Evolutionary conservation across 75 land plant species (phyloP).

Genomic region (Isoetes taiwanensis): DNA sequence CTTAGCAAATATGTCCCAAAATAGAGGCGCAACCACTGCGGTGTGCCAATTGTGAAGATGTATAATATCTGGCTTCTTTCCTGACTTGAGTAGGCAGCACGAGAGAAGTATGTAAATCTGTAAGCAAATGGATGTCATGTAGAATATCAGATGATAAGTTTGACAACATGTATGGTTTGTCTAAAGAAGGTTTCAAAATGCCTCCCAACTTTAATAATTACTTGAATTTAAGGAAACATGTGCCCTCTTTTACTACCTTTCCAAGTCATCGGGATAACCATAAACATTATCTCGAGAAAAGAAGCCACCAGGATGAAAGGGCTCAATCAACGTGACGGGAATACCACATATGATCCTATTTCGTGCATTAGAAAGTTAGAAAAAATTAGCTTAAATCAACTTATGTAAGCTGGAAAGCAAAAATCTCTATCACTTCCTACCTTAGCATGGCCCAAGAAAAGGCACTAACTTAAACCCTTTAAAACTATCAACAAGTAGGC

Average conservation of each 20-base stretch:
- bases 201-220: neutral
- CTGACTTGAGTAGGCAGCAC: conserved; percentile 46
- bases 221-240: neutral
- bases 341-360: conserved; percentile 46
- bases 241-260: conserved; percentile 33
- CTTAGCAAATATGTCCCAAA: conserved; percentile 60
- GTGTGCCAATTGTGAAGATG: conserved; percentile 76
- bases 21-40: conserved; percentile 56
- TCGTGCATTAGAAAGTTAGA: conserved; percentile 2
- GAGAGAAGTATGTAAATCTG: conserved; percentile 64
- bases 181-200: neutral
- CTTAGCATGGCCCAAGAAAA: no score
- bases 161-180: neutral
- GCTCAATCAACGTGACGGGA: conserved; percentile 49
- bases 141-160: neutral
- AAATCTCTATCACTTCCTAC: no score
- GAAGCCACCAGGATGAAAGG: conserved; percentile 36
- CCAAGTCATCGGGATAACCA: conserved; percentile 60
- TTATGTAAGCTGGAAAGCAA: neutral
- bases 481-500: neutral
- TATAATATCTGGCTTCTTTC: conserved; percentile 60
- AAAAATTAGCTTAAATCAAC: neutral
- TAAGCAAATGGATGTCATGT: neutral
- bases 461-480: no score
- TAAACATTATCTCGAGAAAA: conserved; percentile 36